These are phyloP conservation scores for Gautieria morchelliformis DNA, from an alignment of 768 basidiomycete species.

Conservation along the genomic window DNA sequence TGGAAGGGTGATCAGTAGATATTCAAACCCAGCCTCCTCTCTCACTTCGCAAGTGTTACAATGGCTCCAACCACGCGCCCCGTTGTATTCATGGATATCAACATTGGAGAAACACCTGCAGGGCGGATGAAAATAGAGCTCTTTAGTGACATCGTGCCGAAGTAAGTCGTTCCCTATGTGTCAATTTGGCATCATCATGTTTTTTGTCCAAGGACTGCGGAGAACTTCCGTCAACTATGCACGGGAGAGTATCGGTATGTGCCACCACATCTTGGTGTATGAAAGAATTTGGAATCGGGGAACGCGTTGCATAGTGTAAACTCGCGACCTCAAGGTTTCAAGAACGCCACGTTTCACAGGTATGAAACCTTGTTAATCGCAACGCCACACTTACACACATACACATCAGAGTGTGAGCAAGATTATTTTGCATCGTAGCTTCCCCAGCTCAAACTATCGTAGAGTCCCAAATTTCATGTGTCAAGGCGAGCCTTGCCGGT, in stretches of 20 bases:
- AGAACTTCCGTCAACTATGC: conserved; percentile 96
- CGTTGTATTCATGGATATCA: conserved; percentile 93
- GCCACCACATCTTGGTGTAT: not conserved
- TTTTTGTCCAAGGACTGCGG: conserved; percentile 61
- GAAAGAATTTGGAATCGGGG: not conserved
- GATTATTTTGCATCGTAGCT: not conserved
- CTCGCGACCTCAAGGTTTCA: conserved; percentile 83
- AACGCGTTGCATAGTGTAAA: conserved; percentile 46
- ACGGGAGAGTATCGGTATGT: conserved; percentile 89
- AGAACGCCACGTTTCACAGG: conserved; percentile 88
- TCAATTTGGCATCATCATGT: not conserved
- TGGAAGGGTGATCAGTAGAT: not conserved
- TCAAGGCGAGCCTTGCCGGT: conserved; percentile 48
- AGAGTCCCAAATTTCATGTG: conserved; percentile 95
- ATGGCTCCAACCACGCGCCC: conserved; percentile 39
- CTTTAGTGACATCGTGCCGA: conserved; percentile 91
- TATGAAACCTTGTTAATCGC: conserved; percentile 25
- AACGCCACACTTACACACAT: not conserved
- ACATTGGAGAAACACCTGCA: conserved; percentile 93
- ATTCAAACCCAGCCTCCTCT: not conserved
- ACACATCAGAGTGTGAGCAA: conserved; percentile 52
- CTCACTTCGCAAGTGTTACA: not conserved
- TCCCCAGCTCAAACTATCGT: not conserved
- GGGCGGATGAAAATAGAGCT: conserved; percentile 96
- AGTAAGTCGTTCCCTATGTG: conserved; percentile 39